Evolutionary conservation across 805 yeast genomes (phyloP).

Genomic region (Nakazawaea sp.): DNA sequence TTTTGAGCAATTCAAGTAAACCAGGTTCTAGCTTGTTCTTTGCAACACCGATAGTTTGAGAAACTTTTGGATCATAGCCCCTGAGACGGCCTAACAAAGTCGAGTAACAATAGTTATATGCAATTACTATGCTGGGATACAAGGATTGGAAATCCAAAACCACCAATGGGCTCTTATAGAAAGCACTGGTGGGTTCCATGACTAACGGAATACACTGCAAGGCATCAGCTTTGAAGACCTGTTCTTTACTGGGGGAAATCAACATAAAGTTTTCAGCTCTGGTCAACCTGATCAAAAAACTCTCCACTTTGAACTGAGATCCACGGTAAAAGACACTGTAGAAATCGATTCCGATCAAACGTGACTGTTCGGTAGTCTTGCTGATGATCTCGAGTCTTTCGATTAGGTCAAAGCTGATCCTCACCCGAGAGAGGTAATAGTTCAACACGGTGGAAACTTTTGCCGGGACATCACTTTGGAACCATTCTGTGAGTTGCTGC

Average conservation of each 20-base stretch:
- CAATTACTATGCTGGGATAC: conserved; percentile 89
- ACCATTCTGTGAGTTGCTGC: conserved; percentile 41
- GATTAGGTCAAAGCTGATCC: conserved; percentile 38
- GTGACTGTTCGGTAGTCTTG: conserved; percentile 73
- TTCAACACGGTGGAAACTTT: conserved; percentile 29
- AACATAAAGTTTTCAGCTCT: conserved; percentile 69
- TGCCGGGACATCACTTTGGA: conserved; percentile 18
- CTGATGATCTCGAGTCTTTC: conserved; percentile 59
- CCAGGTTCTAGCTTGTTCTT: conserved; percentile 49
- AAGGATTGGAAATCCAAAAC: conserved; percentile 92
- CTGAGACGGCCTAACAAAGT: conserved; percentile 60
- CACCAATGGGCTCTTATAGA: conserved; percentile 81
- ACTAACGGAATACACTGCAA: conserved; percentile 84
- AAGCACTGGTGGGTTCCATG: conserved; percentile 84
- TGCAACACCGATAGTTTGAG: conserved; percentile 47
- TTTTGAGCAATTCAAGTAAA: conserved; percentile 40
- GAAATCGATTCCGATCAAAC: conserved; percentile 86
- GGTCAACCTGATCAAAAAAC: conserved; percentile 67
- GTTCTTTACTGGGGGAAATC: conserved; percentile 71
- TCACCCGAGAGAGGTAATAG: conserved; percentile 40
- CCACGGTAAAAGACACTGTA: conserved; percentile 84
- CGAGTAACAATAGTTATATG: conserved; percentile 82
- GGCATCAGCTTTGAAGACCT: conserved; percentile 80
- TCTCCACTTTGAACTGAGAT: conserved; percentile 91
- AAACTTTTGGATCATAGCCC: conserved; percentile 36